A percentile compares a stretch with the other conserved stretches of the same genome.
Evolutionary conservation across 2,329 filamentous ascomycete genomes (phyloP).

Genomic region (Elsinoe australis): DNA sequence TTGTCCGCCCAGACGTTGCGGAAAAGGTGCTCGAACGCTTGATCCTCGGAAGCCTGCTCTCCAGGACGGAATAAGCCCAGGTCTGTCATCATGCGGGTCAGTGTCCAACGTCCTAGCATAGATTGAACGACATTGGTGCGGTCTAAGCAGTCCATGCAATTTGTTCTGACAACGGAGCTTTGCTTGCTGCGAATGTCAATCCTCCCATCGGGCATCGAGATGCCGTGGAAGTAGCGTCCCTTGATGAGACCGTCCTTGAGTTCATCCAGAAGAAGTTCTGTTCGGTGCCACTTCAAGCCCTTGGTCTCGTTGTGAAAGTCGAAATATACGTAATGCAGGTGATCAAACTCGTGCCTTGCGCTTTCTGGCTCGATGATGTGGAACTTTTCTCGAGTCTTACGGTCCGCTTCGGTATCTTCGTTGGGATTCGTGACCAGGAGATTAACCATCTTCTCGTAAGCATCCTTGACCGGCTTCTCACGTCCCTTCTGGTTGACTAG

Average conservation of each 20-base stretch:
- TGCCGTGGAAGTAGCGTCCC: slow-evolving; percentile 87
- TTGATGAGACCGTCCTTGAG: slow-evolving; percentile 66
- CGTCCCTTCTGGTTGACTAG: slow-evolving; percentile 93
- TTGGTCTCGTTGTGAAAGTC: slow-evolving; percentile 98
- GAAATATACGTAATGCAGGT: slow-evolving; percentile 93
- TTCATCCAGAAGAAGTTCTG: slow-evolving; percentile 75
- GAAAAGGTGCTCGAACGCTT: slow-evolving; percentile 80
- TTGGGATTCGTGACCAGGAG: slow-evolving; percentile 61
- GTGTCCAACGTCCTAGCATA: slow-evolving; percentile 83
- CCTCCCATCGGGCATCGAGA: slow-evolving; percentile 72
- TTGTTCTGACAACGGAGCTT: slow-evolving; percentile 86
- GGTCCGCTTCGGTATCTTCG: slow-evolving; percentile 59
- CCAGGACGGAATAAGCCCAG: slow-evolving; percentile 69
- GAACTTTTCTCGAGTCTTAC: slow-evolving; percentile 66
- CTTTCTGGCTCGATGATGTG: slow-evolving; percentile 61
- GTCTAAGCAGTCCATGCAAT: slow-evolving; percentile 99
- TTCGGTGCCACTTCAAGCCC: slow-evolving; percentile 86
- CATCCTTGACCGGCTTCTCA: slow-evolving; percentile 80
- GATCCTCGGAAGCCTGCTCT: slow-evolving; percentile 70
- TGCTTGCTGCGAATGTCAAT: slow-evolving; percentile 76
- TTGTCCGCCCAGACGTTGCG: slow-evolving; percentile 98
- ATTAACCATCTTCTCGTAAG: slow-evolving; percentile 85
- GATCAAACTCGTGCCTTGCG: slow-evolving; percentile 61
- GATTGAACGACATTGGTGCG: slow-evolving; percentile 97
- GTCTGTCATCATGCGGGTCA: slow-evolving; percentile 83